These are phyloP conservation scores for Citrullus colocynthis DNA, from an alignment of 306 rosid genomes.

Conservation along the genomic window DNA sequence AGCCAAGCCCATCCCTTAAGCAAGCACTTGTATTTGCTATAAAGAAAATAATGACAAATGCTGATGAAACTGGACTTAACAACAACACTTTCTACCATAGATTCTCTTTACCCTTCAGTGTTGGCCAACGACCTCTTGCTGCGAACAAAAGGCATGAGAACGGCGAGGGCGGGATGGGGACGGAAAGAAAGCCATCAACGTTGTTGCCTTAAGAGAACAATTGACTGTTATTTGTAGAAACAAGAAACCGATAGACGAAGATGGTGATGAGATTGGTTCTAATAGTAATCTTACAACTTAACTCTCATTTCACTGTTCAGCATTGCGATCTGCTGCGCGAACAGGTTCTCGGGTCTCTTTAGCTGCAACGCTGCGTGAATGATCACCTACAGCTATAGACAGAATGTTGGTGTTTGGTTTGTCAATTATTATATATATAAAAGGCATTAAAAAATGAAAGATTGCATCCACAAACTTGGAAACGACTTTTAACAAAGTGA, in stretches of 20 bases:
- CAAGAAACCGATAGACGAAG: not conserved
- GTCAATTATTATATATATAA: not conserved
- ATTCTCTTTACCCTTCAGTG: not conserved
- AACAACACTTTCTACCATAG: not conserved
- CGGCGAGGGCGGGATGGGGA: not conserved
- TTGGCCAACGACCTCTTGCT: not conserved
- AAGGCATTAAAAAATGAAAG: not conserved
- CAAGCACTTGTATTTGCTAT: not conserved
- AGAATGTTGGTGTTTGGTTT: not conserved
- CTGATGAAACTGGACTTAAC: not conserved
- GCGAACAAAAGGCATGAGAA: not conserved
- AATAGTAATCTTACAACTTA: not conserved
- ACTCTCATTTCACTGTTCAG: not conserved
- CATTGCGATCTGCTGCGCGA: not conserved
- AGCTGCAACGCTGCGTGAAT: not conserved
- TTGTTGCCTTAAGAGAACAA: not conserved
- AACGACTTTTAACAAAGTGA: not conserved
- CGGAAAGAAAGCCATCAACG: not conserved
- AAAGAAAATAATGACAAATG: not conserved
- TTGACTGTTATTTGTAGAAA: not conserved
- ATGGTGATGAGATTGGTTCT: not conserved
- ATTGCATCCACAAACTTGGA: not conserved
- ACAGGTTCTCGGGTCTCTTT: not conserved
- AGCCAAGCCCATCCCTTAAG: not conserved
- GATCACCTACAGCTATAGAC: not conserved